These are phyloP conservation scores for Paraphoma sp. DNA, from an alignment of 2,329 filamentous ascomycete species.

Conservation along the genomic window DNA sequence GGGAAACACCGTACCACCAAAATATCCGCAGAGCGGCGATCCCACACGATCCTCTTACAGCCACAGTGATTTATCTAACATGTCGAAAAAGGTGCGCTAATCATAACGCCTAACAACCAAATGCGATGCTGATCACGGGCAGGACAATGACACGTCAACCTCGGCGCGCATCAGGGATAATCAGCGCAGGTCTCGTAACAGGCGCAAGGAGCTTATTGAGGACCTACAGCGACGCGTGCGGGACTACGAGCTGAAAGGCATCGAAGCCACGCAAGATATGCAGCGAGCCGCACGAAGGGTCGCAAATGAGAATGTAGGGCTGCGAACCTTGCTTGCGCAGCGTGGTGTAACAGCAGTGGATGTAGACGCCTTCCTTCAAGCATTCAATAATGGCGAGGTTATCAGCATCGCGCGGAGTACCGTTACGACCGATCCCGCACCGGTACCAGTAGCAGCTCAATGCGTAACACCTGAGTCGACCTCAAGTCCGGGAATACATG, in stretches of 20 bases:
- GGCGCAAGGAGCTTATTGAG: conserved; percentile 73
- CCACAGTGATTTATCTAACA: not conserved
- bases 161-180: conserved; percentile 71
- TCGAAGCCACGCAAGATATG: conserved; percentile 71
- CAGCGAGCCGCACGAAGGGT: conserved; percentile 72
- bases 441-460: not conserved
- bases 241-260: conserved; percentile 66
- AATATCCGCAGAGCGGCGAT: not conserved
- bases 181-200: conserved; percentile 73
- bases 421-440: not conserved
- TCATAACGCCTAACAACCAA: not conserved
- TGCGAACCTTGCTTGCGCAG: conserved; percentile 63
- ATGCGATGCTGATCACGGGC: not conserved
- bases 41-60: not conserved
- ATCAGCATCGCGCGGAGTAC: not conserved
- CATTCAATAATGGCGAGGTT: conserved; percentile 9
- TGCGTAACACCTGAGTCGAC: not conserved
- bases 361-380: conserved; percentile 25
- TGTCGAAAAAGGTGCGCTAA: not conserved
- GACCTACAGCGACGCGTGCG: conserved; percentile 70
- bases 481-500: not conserved
- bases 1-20: too few species aligned
- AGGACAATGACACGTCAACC: conserved; percentile 38
- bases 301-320: conserved; percentile 68
- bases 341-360: conserved; percentile 28